Evolutionary conservation across 176 grass and related monocot genomes (phyloP).

Genomic region (Oryza officinalis): DNA sequence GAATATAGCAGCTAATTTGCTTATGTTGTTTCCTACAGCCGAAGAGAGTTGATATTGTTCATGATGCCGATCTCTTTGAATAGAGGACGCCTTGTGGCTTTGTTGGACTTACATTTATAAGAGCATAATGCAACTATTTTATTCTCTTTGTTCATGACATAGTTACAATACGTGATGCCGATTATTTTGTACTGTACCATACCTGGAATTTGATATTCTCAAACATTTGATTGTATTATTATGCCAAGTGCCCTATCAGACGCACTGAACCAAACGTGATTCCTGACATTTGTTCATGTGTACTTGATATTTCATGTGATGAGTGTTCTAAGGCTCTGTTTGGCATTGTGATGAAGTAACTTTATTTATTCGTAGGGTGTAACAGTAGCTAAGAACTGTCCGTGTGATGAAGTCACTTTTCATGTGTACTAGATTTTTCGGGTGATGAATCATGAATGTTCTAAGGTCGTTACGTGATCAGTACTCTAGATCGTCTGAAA

Average conservation of each 20-base stretch:
- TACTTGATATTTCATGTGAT: neutral
- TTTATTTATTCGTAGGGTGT: too few relatives aligned
- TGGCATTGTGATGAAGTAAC: neutral
- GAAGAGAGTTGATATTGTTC: conserved; percentile 37
- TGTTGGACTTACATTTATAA: conserved; percentile 30
- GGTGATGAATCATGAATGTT: too few relatives aligned
- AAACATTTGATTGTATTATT: conserved; percentile 31
- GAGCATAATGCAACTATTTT: conserved; percentile 34
- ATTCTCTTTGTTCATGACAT: conserved; percentile 36
- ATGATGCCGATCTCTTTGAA: conserved; percentile 4
- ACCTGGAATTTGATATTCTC: conserved; percentile 25
- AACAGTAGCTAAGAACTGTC: too few relatives aligned
- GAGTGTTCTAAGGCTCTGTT: neutral
- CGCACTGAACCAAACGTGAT: neutral
- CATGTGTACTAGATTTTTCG: too few relatives aligned
- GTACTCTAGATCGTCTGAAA: too few relatives aligned
- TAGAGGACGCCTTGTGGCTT: neutral
- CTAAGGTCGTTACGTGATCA: too few relatives aligned
- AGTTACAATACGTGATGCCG: conserved; percentile 17
- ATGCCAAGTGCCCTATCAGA: neutral
- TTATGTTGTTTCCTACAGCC: conserved; percentile 45
- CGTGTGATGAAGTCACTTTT: too few relatives aligned
- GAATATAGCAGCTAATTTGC: conserved; percentile 38
- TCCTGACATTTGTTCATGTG: neutral
- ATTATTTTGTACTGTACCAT: conserved; percentile 52